These are phyloP conservation scores for Adansonia grandidieri DNA, from an alignment of 441 rosid species.

Conservation along the genomic window DNA sequence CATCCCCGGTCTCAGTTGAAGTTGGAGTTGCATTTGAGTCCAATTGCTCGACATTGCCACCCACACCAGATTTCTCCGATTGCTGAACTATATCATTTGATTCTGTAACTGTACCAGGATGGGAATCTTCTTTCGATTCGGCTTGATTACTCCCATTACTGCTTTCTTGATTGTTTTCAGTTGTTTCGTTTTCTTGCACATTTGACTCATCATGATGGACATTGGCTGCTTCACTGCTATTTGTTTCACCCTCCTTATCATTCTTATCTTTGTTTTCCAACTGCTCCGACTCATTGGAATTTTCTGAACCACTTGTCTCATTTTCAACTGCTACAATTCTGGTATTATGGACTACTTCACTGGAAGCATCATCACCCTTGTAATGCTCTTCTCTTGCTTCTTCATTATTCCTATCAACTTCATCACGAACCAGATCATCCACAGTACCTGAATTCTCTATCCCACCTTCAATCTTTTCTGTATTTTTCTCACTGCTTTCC, in stretches of 20 bases:
- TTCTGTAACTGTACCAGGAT: conserved; percentile 36
- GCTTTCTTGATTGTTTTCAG: conserved; percentile 39
- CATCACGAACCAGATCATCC: conserved; percentile 47
- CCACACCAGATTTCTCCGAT: conserved; percentile 50
- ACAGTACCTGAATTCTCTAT: conserved; percentile 37
- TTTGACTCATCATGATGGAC: conserved; percentile 47
- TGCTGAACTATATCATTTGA: conserved; percentile 38
- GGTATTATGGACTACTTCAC: conserved; percentile 65
- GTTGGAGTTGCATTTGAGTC: conserved; percentile 47
- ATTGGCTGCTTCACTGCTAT: conserved; percentile 36
- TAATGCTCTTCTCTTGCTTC: conserved; percentile 81
- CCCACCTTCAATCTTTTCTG: conserved; percentile 35
- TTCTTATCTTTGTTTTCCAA: conserved; percentile 42
- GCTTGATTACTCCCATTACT: conserved; percentile 38
- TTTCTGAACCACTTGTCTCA: conserved; percentile 38
- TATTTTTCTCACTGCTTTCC: conserved; percentile 24
- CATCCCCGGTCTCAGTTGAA: conserved; percentile 42
- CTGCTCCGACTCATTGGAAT: conserved; percentile 34
- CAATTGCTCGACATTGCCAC: conserved; percentile 45
- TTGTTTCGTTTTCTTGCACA: conserved; percentile 28
- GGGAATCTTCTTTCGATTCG: conserved; percentile 39
- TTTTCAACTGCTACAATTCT: conserved; percentile 40
- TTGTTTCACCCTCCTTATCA: conserved; percentile 33
- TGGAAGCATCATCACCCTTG: conserved; percentile 87
- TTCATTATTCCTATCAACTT: conserved; percentile 46